Conservation (phyloP, 441 rosid genomes). For the Kokia cookei region DNA sequence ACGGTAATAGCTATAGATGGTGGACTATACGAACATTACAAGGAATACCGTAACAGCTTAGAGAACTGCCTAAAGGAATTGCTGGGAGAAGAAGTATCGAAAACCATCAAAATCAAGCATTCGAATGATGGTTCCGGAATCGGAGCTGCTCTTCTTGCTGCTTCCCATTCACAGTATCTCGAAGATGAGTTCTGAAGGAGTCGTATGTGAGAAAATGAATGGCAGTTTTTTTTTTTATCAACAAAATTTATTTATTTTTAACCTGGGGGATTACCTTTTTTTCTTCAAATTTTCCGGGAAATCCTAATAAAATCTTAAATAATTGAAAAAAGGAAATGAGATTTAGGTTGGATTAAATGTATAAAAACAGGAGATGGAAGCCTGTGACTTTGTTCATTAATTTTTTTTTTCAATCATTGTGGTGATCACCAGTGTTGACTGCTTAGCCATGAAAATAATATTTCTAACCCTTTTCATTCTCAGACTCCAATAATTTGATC, state of each 20-base stretch:
- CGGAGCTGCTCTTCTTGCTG: conserved; percentile 91
- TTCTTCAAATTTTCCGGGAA: background rate
- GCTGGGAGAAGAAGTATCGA: conserved; percentile 66
- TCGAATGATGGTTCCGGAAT: conserved; percentile 91
- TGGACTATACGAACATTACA: conserved; percentile 80
- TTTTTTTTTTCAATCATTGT: background rate
- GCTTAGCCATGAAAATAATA: background rate
- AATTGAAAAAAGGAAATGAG: background rate
- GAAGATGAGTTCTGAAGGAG: conserved; percentile 12
- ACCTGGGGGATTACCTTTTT: background rate
- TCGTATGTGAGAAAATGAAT: background rate
- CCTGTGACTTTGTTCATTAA: background rate
- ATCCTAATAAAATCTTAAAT: background rate
- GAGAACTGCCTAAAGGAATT: conserved; percentile 67
- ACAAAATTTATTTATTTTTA: background rate
- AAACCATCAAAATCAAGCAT: conserved; percentile 34
- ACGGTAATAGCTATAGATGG: conserved; percentile 88
- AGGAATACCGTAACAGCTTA: conserved; percentile 53
- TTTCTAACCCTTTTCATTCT: background rate
- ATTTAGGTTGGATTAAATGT: background rate
- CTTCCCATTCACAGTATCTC: conserved; percentile 84
- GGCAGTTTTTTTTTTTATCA: background rate
- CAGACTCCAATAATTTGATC: background rate
- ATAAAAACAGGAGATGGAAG: conserved; percentile 1
- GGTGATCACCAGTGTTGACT: background rate